Base-by-base conservation (phyloP, 1,284 basidiomycete species). In the Cutaneotrichosporon cutaneum region DNA sequence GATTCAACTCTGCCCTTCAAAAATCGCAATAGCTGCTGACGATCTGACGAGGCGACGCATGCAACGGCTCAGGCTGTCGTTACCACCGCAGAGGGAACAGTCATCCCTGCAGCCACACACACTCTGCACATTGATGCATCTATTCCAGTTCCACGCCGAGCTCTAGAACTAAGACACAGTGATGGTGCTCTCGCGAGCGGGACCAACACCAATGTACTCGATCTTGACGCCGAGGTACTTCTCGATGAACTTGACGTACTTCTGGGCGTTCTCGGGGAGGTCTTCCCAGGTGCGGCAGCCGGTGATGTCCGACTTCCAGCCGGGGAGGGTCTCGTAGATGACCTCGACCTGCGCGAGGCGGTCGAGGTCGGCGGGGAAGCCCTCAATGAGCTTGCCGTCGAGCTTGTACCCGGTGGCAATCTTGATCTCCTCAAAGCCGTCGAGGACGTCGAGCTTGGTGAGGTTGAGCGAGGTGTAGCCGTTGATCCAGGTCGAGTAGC, bases 371-470 rank as follows among this genome's bases (percentile, higher is more conserved):
- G 94, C 94, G 64, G 95, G 95, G 85, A 99, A 98, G 44, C 91
- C 89, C 16, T 83, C 76, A 22, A 96, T 82, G 73, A 90, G 87
- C 73, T 89, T 84, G 45, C 88, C 93, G 62, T 93, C 85, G 27
- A 91, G 78, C 59, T 84, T 80, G 81, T 99, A 99, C 72, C 85
- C 87, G 52, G 90, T 85, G 10, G 85, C 94, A 33, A 99, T 83
- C 82, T 95, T 92, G 83, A 99, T 90, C 81, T 95, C 91, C 1
- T 85, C 79, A 48, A 99, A 84, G 56, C 84, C 82, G 72, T 98
- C 94, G 47, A 99, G 84, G 16, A 99, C 84, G 72, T 99, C 95
- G 61, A 99, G 86, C 80, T 99, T 99, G 66, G 95, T 99, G 70
- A 99, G 83, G 82, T 99, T 99, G 69, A 98, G 83, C 60, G 82